Percentiles rank a stretch among this genome's conserved stretches.
Evolutionary conservation across 345 rosid species (phyloP).

Genomic region (Adansonia digitata): DNA sequence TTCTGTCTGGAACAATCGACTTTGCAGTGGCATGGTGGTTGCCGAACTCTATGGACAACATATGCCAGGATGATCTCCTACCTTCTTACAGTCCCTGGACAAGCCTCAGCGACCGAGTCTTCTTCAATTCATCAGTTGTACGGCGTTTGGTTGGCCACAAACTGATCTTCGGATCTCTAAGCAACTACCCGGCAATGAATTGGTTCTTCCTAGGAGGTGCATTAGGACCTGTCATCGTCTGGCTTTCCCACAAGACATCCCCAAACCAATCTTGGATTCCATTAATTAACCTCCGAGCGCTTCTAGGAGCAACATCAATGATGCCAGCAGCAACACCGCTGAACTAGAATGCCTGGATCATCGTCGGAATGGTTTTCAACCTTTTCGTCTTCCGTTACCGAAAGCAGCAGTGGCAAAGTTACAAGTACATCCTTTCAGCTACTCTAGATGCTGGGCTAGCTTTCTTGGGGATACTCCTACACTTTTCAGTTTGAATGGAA

Average conservation of each 20-base stretch:
- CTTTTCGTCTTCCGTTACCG: no score
- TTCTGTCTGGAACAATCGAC: no score
- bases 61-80: constrained; percentile 74
- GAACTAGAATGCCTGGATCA: no score
- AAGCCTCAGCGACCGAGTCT: constrained; percentile 73
- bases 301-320: no score
- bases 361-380: no score
- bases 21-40: constrained; percentile 80
- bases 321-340: no score
- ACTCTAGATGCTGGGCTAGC: no score
- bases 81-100: constrained; percentile 80
- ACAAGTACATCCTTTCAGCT: no score
- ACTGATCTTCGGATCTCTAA: constrained; percentile 57
- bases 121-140: constrained; percentile 86
- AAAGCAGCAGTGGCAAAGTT: no score
- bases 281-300: constrained; percentile 76
- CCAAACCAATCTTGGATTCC: constrained; percentile 79
- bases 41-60: constrained; percentile 56
- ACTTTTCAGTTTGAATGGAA: no score
- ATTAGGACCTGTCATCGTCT: constrained; percentile 69
- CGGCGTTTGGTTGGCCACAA: constrained; percentile 90
- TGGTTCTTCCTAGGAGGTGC: no score
- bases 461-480: no score
- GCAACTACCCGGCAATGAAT: constrained; percentile 68
- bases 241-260: constrained; percentile 65